These are phyloP conservation scores for Aspergillus ibericus DNA, from an alignment of 2,329 filamentous ascomycete genomes.

Conservation along the genomic window DNA sequence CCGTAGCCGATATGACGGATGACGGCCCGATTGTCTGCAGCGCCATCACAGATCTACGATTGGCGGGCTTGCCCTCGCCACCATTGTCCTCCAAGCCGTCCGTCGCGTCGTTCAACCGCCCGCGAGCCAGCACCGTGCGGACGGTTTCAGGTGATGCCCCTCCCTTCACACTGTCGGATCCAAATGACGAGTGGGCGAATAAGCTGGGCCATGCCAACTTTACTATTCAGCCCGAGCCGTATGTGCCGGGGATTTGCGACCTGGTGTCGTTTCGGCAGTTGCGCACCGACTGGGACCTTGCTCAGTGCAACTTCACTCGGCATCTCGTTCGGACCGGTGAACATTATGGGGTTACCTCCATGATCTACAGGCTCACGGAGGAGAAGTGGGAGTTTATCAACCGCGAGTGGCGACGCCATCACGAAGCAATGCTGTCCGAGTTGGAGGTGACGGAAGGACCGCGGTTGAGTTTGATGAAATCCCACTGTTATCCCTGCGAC, in stretches of 20 bases:
- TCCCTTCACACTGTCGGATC: slow-evolving; percentile 64
- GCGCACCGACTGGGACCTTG: slow-evolving; percentile 77
- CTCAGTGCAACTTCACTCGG: slow-evolving; percentile 82
- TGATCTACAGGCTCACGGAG: slow-evolving; percentile 81
- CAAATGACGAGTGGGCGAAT: slow-evolving; percentile 77
- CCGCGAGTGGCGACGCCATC: slow-evolving; percentile 67
- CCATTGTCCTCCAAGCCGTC: slow-evolving; percentile 77
- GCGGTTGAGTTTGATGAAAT: slow-evolving; percentile 40
- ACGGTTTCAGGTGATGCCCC: slow-evolving; percentile 49
- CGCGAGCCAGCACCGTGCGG: slow-evolving; percentile 46
- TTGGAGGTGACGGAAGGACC: slow-evolving; percentile 39
- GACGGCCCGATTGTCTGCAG: slow-evolving; percentile 47
- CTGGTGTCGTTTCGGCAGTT: slow-evolving; percentile 63
- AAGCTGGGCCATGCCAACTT: slow-evolving; percentile 92
- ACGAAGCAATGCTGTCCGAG: slow-evolving; percentile 63
- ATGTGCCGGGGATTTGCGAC: slow-evolving; percentile 65
- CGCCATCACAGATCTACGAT: slow-evolving; percentile 46
- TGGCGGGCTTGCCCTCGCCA: slow-evolving; percentile 61
- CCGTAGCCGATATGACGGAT: slow-evolving; percentile 62
- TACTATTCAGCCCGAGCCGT: slow-evolving; percentile 79
- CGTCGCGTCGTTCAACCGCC: slow-evolving; percentile 67
- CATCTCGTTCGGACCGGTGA: slow-evolving; percentile 85
- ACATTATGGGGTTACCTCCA: slow-evolving; percentile 86
- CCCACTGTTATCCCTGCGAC: slow-evolving; percentile 49
- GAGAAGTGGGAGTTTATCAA: slow-evolving; percentile 86